Percentiles rank a stretch among this genome's conserved stretches.
These are phyloP conservation scores for Pseudozyma sp. DNA, from an alignment of 1,284 basidiomycete genomes.

Conservation along the genomic window DNA sequence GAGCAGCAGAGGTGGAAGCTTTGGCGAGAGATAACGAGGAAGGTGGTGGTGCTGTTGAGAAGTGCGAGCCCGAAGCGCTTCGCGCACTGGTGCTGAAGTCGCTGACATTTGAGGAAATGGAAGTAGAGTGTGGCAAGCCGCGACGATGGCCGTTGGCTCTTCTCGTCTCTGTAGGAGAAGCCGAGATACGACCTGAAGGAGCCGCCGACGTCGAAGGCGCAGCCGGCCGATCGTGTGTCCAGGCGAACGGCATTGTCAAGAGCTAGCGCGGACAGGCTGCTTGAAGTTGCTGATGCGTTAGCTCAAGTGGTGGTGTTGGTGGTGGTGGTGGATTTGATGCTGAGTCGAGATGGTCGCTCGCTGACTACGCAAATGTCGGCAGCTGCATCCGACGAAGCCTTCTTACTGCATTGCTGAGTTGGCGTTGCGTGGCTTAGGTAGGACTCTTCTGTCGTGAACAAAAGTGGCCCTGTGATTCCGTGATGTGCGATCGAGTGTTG, in stretches of 20 bases:
- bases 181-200: slow-evolving; percentile 33
- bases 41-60: neutral
- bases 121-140: slow-evolving; percentile 23
- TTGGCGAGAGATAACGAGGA: slow-evolving; percentile 25
- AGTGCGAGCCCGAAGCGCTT: slow-evolving; percentile 17
- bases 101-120: slow-evolving; percentile 35
- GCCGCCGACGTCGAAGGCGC: slow-evolving; percentile 23
- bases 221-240: slow-evolving; percentile 22
- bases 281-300: neutral
- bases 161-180: slow-evolving; percentile 20
- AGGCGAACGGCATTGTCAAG: slow-evolving; percentile 24
- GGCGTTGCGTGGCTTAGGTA: neutral
- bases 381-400: neutral
- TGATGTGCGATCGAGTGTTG: too few relatives aligned
- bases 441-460: neutral
- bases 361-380: neutral
- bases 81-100: slow-evolving; percentile 17
- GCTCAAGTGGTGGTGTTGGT: neutral
- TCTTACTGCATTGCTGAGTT: neutral
- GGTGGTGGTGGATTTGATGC: neutral
- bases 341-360: neutral
- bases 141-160: slow-evolving; percentile 12
- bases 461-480: neutral
- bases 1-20: slow-evolving; percentile 27
- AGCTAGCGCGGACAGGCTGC: neutral